Evolutionary conservation across 805 yeast genomes (phyloP), one percentile per base, ranked within the genome.

Genomic region (Pichia nakasei): DNA sequence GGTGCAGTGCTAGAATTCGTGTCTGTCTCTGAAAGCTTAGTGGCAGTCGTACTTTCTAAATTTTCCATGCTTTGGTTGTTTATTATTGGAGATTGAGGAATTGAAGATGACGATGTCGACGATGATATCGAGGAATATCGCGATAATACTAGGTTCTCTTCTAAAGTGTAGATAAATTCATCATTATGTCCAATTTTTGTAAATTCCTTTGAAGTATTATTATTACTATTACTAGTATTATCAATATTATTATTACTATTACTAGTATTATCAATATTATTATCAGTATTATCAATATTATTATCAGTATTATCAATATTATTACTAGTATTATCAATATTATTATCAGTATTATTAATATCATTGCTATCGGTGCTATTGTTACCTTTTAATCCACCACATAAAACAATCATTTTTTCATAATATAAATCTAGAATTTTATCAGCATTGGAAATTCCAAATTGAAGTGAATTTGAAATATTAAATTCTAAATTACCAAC

Each of bases 401-500:
- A 75, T 19, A 76, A 50, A 21, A 63, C 63, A 11, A 76, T 64
- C 69, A 76, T 74, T 48, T 70, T 68, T 31, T 58, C 60, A 46
- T 76, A 77, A 47, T 75, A 76, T 38, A 68, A 52, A 39, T 71
- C 70, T 34, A 77, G 50, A 9, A 75, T 67, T 42, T 68, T 71
- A 5, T 59, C 59, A 5, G 67, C 66, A 3, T 55, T 48, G 17
- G 58, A 56, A 20, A 63, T 59, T 8, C 66, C 66, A 29, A 50
- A 51, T 39, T 50, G 42, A 8, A 51, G 37, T 26, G 44, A 43
- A 31, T 52, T 52, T n/a, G 48, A 43, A 35, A 63, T 57, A 13
- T 31, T 17, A 12, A 34, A 41, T 19, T 48, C 50, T 50, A 40
- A 37, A 15, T 55, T 54, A 15, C 58, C 64, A 22, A 55, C 49